Conservation (phyloP, 1,284 basidiomycete genomes). For the Phylloboletellus chloephorus region DNA sequence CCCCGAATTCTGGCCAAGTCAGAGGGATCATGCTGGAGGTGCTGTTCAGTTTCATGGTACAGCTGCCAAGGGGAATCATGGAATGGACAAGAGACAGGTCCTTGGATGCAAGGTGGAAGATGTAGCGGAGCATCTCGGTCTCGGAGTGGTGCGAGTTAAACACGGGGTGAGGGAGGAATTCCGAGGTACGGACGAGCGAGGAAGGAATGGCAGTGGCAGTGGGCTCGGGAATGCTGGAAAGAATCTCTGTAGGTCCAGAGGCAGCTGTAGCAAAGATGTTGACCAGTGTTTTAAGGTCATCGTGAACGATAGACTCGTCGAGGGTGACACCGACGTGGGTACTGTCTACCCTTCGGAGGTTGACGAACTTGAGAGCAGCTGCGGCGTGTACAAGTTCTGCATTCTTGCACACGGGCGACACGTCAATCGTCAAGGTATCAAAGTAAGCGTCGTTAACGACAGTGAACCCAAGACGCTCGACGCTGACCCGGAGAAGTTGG, state of each 20-base stretch:
- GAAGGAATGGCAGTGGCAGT: slow-evolving; percentile 45
- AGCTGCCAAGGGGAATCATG: slow-evolving; percentile 96
- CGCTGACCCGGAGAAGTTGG: slow-evolving; percentile 65
- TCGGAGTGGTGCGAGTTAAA: slow-evolving; percentile 97
- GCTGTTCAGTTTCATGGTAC: slow-evolving; percentile 96
- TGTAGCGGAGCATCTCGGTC: slow-evolving; percentile 96
- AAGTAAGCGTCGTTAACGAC: slow-evolving; percentile 72
- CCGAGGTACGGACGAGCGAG: slow-evolving; percentile 63
- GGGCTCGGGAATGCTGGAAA: slow-evolving; percentile 41
- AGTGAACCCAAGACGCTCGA: slow-evolving; percentile 72
- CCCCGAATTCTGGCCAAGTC: slow-evolving; percentile 88
- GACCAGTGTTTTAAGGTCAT: slow-evolving; percentile 73
- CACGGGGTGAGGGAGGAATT: slow-evolving; percentile 81
- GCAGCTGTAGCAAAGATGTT: slow-evolving; percentile 74
- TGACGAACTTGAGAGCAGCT: slow-evolving; percentile 69
- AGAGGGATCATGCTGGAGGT: slow-evolving; percentile 96
- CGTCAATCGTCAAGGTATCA: slow-evolving; percentile 90
- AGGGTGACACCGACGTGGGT: slow-evolving; percentile 83
- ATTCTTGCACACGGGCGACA: slow-evolving; percentile 51
- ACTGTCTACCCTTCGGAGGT: slow-evolving; percentile 79
- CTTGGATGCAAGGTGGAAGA: slow-evolving; percentile 90
- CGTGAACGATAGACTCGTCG: slow-evolving; percentile 83
- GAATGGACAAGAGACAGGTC: slow-evolving; percentile 93
- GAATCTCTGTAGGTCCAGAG: slow-evolving; percentile 38
- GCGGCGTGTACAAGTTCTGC: slow-evolving; percentile 68